Evolutionary conservation across 441 rosid genomes (phyloP).

Genomic region (Breynia disticha): DNA sequence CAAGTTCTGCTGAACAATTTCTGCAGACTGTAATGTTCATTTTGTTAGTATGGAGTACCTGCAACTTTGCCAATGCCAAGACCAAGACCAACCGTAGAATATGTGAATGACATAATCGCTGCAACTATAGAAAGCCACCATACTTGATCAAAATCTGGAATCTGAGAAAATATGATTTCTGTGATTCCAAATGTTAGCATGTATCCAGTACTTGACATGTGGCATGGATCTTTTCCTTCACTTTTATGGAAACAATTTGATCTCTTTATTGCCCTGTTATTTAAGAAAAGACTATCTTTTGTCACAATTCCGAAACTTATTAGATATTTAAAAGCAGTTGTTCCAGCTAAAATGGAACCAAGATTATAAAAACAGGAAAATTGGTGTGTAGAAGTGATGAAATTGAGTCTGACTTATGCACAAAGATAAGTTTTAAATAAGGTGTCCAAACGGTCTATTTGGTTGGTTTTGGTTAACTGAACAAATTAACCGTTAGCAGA

Average conservation of each 20-base stretch:
- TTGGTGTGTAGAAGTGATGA: too few species aligned
- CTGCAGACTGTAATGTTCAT: background rate
- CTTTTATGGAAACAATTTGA: conserved; percentile 59
- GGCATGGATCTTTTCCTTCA: conserved; percentile 54
- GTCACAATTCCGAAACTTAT: too few species aligned
- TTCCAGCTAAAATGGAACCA: too few species aligned
- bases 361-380: too few species aligned
- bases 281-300: background rate
- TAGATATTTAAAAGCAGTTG: too few species aligned
- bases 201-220: conserved; percentile 52
- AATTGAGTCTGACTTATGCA: too few species aligned
- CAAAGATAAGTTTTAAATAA: too few species aligned
- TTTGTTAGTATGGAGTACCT: conserved; percentile 32
- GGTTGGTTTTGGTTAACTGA: too few species aligned
- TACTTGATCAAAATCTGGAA: conserved; percentile 76
- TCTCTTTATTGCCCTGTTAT: conserved; percentile 66
- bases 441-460: too few species aligned
- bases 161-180: conserved; percentile 61
- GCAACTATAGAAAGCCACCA: conserved; percentile 86
- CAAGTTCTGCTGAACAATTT: too few species aligned
- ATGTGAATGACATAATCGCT: conserved; percentile 80
- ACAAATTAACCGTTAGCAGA: too few species aligned
- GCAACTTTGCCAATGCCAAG: conserved; percentile 70
- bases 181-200: conserved; percentile 66
- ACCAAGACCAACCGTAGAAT: conserved; percentile 63